Conservation (phyloP, 352 stramenopile species). For the Lagenidium giganteum region DNA sequence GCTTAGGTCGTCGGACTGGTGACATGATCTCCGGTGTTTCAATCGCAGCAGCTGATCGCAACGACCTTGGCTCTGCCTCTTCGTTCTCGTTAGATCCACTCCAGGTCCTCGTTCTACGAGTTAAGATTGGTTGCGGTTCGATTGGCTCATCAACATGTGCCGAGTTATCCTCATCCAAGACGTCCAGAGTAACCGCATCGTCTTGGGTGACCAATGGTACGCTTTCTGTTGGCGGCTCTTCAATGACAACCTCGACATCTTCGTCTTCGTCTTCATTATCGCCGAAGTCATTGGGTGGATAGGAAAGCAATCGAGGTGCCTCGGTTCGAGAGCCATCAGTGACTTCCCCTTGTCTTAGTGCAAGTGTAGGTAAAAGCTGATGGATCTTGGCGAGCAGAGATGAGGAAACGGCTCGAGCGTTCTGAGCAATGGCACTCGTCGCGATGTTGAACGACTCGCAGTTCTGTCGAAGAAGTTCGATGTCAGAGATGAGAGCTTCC, state of each 20-base stretch:
- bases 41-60: too few relatives aligned
- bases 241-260: slow-evolving; percentile 12
- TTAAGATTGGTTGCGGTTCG: neutral
- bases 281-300: slow-evolving; percentile 56
- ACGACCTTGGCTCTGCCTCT: too few relatives aligned
- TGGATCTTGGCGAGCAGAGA: slow-evolving; percentile 57
- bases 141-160: neutral
- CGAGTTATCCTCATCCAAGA: neutral
- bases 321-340: neutral
- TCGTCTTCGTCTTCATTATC: slow-evolving; percentile 19
- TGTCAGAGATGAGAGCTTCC: slow-evolving; percentile 73
- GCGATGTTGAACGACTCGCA: slow-evolving; percentile 85
- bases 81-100: too few relatives aligned
- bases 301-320: slow-evolving; percentile 21
- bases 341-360: neutral
- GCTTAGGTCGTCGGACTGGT: too few relatives aligned
- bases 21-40: too few relatives aligned
- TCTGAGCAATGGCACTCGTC: slow-evolving; percentile 76
- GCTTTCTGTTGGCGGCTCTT: slow-evolving; percentile 7
- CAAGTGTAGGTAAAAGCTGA: slow-evolving; percentile 60
- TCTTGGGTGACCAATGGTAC: neutral
- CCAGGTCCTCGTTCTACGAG: too few relatives aligned
- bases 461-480: slow-evolving; percentile 66
- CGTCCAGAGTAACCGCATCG: neutral
- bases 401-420: slow-evolving; percentile 60